Evolutionary conservation across 495 filamentous ascomycete species (phyloP), one percentile per base, ranked within the genome.

Genomic region (Astrocystis sublimbata): DNA sequence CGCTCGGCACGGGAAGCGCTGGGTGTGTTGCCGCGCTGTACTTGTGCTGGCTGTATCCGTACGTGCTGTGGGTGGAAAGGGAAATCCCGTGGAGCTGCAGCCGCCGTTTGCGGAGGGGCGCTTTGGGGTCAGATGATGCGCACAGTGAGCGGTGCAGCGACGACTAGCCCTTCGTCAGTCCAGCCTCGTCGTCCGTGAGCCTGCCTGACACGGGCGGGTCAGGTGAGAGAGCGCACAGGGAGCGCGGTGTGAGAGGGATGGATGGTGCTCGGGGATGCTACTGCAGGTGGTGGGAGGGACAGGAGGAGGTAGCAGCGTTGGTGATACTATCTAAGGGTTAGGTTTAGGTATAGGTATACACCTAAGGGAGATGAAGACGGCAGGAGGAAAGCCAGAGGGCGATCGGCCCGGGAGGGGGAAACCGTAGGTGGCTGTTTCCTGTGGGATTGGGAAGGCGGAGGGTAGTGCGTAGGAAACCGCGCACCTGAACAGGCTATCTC

Each of bases 121-220:
- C 24, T 36, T n/a, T 10, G 46, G 43, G 40, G 50, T 47, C 45
- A 59, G 56, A 40, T 59, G 56, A 59, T 59, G 31, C 31, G 55
- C 38, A 33, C 52, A 56, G n/a, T n/a, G n/a, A n/a, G 36, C 8
- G 23, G 23, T 19, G 35, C 15, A 21, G 52, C n/a, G n/a, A n/a
- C n/a, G n/a, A n/a, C n/a, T 28, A 4, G 6, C 24, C 52, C 31
- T 7, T 15, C 26, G 33, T 54, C 31, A 24, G n/a, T 30, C 10
- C 23, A 43, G 40, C 19, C 28, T 26, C 54, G 21, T 57, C 24
- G 54, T 33, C 5, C 38, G 54, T 33, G 42, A 57, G 40, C 54
- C 24, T 30, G 46, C 4, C 46, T 49, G 46, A 54, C 51, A 28
- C 23, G 28, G 26, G 15, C n/a, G 28, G 43, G 56, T 59, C 56